Evolutionary conservation across 148 eudicot species (phyloP).

Genomic region (Selenicereus undatus): DNA sequence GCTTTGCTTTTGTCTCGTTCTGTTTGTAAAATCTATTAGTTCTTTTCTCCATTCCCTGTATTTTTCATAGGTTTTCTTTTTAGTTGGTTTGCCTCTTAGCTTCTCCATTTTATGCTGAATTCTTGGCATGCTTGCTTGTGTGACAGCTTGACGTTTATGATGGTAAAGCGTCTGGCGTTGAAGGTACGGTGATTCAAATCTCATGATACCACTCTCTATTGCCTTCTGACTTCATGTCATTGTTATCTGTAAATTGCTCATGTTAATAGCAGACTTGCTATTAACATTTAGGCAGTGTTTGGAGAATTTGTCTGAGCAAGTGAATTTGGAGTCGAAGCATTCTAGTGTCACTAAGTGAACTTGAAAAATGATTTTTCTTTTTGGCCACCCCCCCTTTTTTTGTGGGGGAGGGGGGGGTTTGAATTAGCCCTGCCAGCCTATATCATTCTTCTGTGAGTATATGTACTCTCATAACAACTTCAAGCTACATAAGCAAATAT

Average conservation of each 20-base stretch:
- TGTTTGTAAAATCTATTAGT: neutral
- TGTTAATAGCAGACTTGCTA: neutral
- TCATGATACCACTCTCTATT: neutral
- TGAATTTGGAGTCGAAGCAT: no score
- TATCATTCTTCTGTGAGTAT: no score
- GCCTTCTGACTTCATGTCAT: neutral
- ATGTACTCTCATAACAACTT: no score
- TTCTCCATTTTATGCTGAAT: neutral
- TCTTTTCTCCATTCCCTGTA: neutral
- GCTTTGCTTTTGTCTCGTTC: neutral
- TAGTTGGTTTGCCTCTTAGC: neutral
- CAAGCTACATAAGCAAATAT: no score
- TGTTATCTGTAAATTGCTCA: neutral
- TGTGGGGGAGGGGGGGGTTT: no score
- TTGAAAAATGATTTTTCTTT: no score
- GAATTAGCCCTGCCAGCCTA: no score
- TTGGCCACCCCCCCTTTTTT: no score
- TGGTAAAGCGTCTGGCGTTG: slow-evolving; percentile 73
- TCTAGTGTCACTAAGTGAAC: no score
- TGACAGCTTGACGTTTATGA: slow-evolving; percentile 89
- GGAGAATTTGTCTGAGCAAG: neutral
- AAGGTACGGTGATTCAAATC: slow-evolving; percentile 44
- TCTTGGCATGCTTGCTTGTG: slow-evolving; percentile 20
- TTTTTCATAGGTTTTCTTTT: neutral
- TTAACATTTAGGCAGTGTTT: neutral